Evolutionary conservation across 352 stramenopile species (phyloP), one percentile per base, ranked within the genome.

Genomic region (Phytopythium aichiense): DNA sequence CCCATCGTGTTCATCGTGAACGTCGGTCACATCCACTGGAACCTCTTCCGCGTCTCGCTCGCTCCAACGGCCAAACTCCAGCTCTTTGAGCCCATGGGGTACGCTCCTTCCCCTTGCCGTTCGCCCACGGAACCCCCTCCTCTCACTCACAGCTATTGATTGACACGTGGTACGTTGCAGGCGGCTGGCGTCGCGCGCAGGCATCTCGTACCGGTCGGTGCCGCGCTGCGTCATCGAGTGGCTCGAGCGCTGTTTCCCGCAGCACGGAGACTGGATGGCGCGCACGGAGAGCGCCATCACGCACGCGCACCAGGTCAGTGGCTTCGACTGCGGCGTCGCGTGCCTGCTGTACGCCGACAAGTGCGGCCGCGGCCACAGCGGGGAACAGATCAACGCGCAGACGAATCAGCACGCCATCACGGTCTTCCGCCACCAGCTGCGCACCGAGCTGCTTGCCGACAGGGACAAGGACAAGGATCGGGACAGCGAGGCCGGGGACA

Each of bases 11-110:
- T 96, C 65, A 71, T 93, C 31, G 81, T 87, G 35, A 96, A 97
- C 62, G 76, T 86, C 28, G 76, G 79, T 9, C 72, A 73, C 42
- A 88, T 95, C 56, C 89, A 97, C 73, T 97, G 89, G 89, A 96
- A 95, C 51, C 68, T 97, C 30, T 80, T 96, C 40, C 87, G 89
- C 20, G 81, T 95, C 51, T 77, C 93, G 71, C 66, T 92, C n/a
- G 20, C 66, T 4, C 84, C 85, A 1, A 65, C 75, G 2, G 74
- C 87, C 1, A 74, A 84, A 61, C 69, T 97, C 15, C 84, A 97
- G 71, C 73, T 97, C 11, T 97, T 97, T 64, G 89, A 97, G 57
- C 89, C 89, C 8, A 93, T 96, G 81, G 89, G 89, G 67, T 84
- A 60, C 45, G 68, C 72, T 35, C 38, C 30, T 20, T 18, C 30